Evolutionary conservation across 106 monocot genomes (phyloP), one percentile per base, ranked within the genome.

Genomic region (Xerophyta viscosa): DNA sequence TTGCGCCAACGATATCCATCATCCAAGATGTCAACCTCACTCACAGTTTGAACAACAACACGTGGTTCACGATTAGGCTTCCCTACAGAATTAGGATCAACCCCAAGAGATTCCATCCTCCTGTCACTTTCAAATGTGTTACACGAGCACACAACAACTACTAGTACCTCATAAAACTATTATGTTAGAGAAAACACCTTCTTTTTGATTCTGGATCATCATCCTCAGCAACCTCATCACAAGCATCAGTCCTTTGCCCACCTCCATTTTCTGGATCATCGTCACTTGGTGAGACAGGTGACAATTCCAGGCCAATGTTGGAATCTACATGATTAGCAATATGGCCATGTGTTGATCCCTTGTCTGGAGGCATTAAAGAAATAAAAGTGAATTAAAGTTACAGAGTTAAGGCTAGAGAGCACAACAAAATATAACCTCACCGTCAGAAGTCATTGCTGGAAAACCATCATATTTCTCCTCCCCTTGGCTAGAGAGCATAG

Each of bases 1-100:
- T 96, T 96, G 36, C 94, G 81, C 94, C 94, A 96, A 30, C 94
- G 88, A 46, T 96, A 96, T 50, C 94, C 94, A 73, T 96, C 94
- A 63, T 96, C 94, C 71, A 96, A 66, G 66, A 96, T 85, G 55
- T 96, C 94, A 53, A 96, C 94, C 57, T 96, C 94, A 76, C 94
- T 96, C 29, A 96, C 57, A 51, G 94, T 96, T 84, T 96, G 94
- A 37, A 96, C 88, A 57, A 96, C 94, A 48, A 96, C 94, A 63
- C 94, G 81, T 62, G 94, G 94, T 64, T 84, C 88, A 58, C 77
- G 77, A 31, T 86, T 81, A 41, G 54, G 48, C 63, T 85, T 96
- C 36, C 67, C 73, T 48, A 76, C 58, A 29, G 56, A 29, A 63
- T 63, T 51, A 46, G 88, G 60, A 51, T 96, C 94, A 52, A 70